A percentile compares a stretch with the other conserved stretches of the same genome.
Evolutionary conservation across 495 filamentous ascomycete species (phyloP).

Genomic region (Xylaria intraflava): DNA sequence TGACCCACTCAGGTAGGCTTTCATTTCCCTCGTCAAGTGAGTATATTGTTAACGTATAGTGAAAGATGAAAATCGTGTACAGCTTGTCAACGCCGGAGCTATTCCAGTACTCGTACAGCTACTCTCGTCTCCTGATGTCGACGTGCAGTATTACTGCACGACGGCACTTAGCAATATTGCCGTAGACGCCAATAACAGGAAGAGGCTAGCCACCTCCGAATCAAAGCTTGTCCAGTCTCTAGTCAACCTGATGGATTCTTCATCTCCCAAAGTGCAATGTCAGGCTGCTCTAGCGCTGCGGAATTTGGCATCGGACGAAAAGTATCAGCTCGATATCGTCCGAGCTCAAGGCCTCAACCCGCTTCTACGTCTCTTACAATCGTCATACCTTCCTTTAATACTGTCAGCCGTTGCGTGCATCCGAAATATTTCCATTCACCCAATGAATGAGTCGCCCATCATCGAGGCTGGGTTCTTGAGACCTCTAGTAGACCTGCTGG

Average conservation of each 20-base stretch:
- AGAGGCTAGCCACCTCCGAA: conserved; percentile 82
- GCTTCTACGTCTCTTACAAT: conserved; percentile 82
- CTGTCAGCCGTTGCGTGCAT: conserved; percentile 97
- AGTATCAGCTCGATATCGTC: conserved; percentile 97
- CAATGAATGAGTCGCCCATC: conserved; percentile 97
- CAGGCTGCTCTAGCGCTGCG: conserved; percentile 91
- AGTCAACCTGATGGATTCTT: conserved; percentile 93
- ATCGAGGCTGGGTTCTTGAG: conserved; percentile 95
- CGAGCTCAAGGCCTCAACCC: conserved; percentile 76
- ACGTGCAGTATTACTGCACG: conserved; percentile 99
- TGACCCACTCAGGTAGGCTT: conserved; percentile 91
- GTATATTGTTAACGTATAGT: conserved; percentile 21
- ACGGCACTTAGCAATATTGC: conserved; percentile 98
- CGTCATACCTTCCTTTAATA: conserved; percentile 89
- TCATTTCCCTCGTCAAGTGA: neutral
- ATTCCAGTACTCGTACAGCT: conserved; percentile 95
- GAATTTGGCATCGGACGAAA: conserved; percentile 95
- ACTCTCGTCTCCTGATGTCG: conserved; percentile 83
- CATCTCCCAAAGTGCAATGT: conserved; percentile 95
- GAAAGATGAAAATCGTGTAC: conserved; percentile 90
- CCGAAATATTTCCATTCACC: conserved; percentile 97
- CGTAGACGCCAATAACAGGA: conserved; percentile 84
- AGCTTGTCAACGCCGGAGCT: conserved; percentile 91
- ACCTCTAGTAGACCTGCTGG: conserved; percentile 86
- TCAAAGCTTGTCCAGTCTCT: conserved; percentile 83